These are phyloP conservation scores for Apophysomyces variabilis DNA, from an alignment of 371 early-diverging fungal species.

Conservation along the genomic window DNA sequence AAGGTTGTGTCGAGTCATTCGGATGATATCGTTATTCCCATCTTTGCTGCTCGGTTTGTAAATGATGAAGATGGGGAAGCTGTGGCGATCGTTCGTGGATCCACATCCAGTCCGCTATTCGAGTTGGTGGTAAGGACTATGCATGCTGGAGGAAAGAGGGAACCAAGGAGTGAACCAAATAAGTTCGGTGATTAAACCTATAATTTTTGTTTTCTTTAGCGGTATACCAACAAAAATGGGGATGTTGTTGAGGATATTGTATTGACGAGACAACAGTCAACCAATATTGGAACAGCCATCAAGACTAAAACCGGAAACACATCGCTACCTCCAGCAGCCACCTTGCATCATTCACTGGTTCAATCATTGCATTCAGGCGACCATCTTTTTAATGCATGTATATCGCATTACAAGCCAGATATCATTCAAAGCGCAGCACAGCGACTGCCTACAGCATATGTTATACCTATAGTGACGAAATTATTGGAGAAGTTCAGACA, in stretches of 20 bases:
- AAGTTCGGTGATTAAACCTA: neutral
- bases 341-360: conserved; percentile 60
- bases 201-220: conserved; percentile 10
- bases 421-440: conserved; percentile 64
- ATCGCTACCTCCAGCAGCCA: conserved; percentile 37
- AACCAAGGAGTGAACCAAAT: too few species aligned
- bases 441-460: conserved; percentile 59
- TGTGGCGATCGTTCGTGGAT: conserved; percentile 62
- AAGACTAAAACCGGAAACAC: neutral
- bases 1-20: conserved; percentile 40
- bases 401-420: conserved; percentile 53
- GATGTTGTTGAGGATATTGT: conserved; percentile 32
- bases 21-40: conserved; percentile 36
- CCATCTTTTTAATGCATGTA: conserved; percentile 58
- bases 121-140: conserved; percentile 52
- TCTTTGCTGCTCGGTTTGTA: conserved; percentile 55
- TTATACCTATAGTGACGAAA: conserved; percentile 66
- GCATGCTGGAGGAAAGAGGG: neutral
- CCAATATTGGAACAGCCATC: neutral
- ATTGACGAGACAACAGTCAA: conserved; percentile 36
- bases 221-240: conserved; percentile 9
- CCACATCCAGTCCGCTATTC: conserved; percentile 60
- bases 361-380: conserved; percentile 72
- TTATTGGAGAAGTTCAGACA: conserved; percentile 54
- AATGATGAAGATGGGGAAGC: conserved; percentile 24